phyloP scores from a whole-genome alignment of 164 flowering plant genomes.

The Tetracentron sinense region DNA sequence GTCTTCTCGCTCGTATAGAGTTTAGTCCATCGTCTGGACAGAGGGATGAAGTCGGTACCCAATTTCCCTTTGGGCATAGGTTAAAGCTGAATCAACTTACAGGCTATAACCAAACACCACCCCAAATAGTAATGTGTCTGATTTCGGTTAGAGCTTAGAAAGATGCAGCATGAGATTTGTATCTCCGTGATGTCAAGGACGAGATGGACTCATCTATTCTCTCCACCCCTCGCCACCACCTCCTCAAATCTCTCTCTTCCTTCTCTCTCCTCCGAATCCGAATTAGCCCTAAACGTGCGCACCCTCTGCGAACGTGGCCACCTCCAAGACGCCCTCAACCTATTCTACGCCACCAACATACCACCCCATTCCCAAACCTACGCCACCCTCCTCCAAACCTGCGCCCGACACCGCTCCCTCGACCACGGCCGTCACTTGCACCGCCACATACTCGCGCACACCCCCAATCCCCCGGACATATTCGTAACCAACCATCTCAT shows the following conservation, averaged over 20 bases:
- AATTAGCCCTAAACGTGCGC: conserved; percentile 9
- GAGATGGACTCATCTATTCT: not conserved
- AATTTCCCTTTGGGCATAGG: too few relatives aligned
- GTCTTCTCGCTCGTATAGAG: too few relatives aligned
- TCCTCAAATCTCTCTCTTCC: not conserved
- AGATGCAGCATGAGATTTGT: too few relatives aligned
- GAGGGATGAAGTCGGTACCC: too few relatives aligned
- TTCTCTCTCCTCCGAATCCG: not conserved
- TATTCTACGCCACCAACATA: conserved; percentile 26
- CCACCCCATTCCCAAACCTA: conserved; percentile 30
- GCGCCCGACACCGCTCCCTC: conserved; percentile 36
- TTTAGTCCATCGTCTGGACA: too few relatives aligned
- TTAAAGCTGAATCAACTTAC: too few relatives aligned
- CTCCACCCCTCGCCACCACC: not conserved
- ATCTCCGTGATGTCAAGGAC: not conserved
- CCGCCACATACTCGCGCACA: conserved; percentile 31
- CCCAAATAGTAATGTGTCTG: too few relatives aligned
- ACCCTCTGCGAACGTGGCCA: conserved; percentile 28
- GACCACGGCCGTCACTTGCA: conserved; percentile 41
- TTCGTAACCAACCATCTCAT: conserved; percentile 51
- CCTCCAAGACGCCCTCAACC: conserved; percentile 37
- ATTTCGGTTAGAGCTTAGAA: too few relatives aligned
- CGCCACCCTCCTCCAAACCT: conserved; percentile 42
- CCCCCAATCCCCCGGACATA: conserved; percentile 24
- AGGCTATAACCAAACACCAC: too few relatives aligned